Evolutionary conservation across 805 yeast species (phyloP).

Genomic region (Danielozyma ontarioensis): DNA sequence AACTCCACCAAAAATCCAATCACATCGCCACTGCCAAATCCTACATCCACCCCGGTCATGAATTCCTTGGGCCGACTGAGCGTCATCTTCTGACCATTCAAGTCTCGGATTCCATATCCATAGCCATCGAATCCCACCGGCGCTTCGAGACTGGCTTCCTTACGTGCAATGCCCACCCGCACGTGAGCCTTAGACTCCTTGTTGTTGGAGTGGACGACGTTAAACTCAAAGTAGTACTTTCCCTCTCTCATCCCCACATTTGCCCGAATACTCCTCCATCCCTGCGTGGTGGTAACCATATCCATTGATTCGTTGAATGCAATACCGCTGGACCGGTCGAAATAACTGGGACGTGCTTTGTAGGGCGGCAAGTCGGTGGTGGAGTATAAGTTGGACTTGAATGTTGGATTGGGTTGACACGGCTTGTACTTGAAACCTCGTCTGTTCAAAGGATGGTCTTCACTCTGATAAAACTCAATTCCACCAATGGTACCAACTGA

Average conservation of each 20-base stretch:
- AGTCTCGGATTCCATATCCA: constrained; percentile 86
- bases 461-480: constrained; percentile 39
- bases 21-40: constrained; percentile 71
- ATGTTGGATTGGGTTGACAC: constrained; percentile 64
- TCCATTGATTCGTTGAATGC: constrained; percentile 21
- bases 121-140: constrained; percentile 96
- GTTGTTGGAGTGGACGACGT: constrained; percentile 43
- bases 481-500: constrained; percentile 10
- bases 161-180: constrained; percentile 74
- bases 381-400: constrained; percentile 55
- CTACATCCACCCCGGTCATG: constrained; percentile 34
- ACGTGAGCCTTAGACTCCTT: constrained; percentile 47
- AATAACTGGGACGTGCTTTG: constrained; percentile 50
- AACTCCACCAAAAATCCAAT: constrained; percentile 72
- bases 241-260: constrained; percentile 79
- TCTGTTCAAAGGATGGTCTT: constrained; percentile 77
- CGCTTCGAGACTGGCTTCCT: constrained; percentile 87
- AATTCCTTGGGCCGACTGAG: constrained; percentile 60
- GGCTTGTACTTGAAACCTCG: constrained; percentile 78
- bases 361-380: constrained; percentile 73
- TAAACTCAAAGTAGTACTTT: constrained; percentile 71
- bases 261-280: constrained; percentile 78
- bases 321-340: constrained; percentile 66
- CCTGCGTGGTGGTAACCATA: constrained; percentile 54
- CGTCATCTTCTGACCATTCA: constrained; percentile 69